Base-by-base conservation (phyloP, 1,284 basidiomycete genomes). In the Taiwanofungus camphoratus region DNA sequence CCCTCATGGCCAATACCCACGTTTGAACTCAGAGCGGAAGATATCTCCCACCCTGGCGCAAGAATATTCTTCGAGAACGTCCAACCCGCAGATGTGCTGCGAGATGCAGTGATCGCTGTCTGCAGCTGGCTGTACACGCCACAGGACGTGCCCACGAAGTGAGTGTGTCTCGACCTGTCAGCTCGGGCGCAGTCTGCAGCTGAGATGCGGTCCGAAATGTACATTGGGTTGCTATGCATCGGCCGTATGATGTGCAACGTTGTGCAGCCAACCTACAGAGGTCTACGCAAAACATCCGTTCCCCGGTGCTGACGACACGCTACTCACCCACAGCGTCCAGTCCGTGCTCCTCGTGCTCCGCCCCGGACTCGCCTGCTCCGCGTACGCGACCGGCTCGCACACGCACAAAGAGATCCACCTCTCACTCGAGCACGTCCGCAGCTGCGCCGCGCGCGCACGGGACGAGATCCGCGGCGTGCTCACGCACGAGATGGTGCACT, bases 341-440 rank as follows among this genome's bases (percentile, higher is more conserved):
- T 61, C 64, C 22, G 71, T 87, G 48, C 57, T 64, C 1, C 69
- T 85, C 38, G 68, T 82, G 41, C 67, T 84, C 30, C 71, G 79
- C 13, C 61, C 73, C 26, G 31, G 31, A 6, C 84, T 87, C 74
- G 66, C 69, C 12, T 84, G 83, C 32, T 74, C 84, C 11, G 84
- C 84, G 22, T 69, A 82, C 59, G 80, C 82, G 0, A 69, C 58
- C 35, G 79, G 82, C 41, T 65, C 70, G 0, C 58, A 67, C 23
- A 64, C 71, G 6, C 65, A 74, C 56, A 87, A 87, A 64, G 78
- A 86, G 58, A 84, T 87, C 29, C 79, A 86, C 55, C 68, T 85
- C 44, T 80, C 81, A 13, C 68, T 82, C 30, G 70, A 82, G 32
- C 74, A 86, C 57, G 71, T 86, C 57, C 59, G 62, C 42, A 65